phyloP scores from a whole-genome alignment of 371 early-diverging fungal species.

The Rhizopus sp. region DNA sequence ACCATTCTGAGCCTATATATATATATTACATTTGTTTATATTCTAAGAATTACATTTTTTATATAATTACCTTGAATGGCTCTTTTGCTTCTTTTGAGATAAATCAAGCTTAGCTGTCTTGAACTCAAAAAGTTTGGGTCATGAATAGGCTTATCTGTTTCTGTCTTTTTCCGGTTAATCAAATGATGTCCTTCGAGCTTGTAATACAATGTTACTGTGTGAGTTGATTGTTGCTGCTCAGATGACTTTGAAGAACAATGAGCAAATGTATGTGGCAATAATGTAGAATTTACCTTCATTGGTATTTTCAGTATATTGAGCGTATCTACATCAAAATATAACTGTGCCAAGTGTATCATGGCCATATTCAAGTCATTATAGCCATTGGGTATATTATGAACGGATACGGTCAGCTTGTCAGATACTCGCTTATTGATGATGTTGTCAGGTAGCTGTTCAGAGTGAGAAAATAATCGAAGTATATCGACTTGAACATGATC shows the following conservation, averaged over 20 bases:
- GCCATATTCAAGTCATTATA: conserved; percentile 26
- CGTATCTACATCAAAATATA: conserved; percentile 30
- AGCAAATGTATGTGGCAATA: not conserved
- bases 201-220: conserved; percentile 29
- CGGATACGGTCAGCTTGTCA: conserved; percentile 25
- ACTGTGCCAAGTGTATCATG: conserved; percentile 32
- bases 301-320: conserved; percentile 37
- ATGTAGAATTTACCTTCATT: conserved; percentile 25
- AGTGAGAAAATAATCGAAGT: conserved; percentile 15
- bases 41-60: not conserved
- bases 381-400: conserved; percentile 35
- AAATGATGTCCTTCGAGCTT: conserved; percentile 27
- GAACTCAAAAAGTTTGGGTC: conserved; percentile 21
- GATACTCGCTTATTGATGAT: conserved; percentile 19
- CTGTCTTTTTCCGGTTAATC: conserved; percentile 18
- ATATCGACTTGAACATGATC: conserved; percentile 29
- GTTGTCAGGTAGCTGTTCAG: not conserved
- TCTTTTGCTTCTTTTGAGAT: conserved; percentile 30
- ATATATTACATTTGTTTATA: not conserved
- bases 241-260: conserved; percentile 12
- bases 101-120: conserved; percentile 22
- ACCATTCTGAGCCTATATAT: conserved; percentile 36
- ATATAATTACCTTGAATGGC: conserved; percentile 23
- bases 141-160: conserved; percentile 13
- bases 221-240: conserved; percentile 22